Base-by-base conservation (phyloP, 2,329 filamentous ascomycete species). In the Lojkania enalia region DNA sequence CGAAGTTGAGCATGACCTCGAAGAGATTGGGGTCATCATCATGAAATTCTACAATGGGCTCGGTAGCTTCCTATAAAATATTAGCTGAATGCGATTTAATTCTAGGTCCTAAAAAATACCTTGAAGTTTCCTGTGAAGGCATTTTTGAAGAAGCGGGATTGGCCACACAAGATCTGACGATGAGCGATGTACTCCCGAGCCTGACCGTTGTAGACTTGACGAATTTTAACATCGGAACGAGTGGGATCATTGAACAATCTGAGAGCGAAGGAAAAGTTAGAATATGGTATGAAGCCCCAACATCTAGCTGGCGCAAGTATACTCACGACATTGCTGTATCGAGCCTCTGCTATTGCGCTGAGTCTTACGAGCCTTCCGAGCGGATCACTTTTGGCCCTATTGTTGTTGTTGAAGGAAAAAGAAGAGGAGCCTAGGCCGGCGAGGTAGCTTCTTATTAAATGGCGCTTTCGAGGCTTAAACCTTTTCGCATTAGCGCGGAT, bases 41-140 rank as follows among this genome's bases (percentile, higher is more conserved):
- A 16, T 50, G 39, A 19, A 50, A 1, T 16, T 50, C 37, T 14
- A 52, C n/a, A n/a, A n/a, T n/a, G n/a, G n/a, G n/a, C n/a, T n/a
- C n/a, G n/a, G 25, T 27, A n/a, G 25, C 25, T 27, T 27, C 25
- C 25, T 27, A 9, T n/a, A 27, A 27, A 27, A 7, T n/a, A n/a
- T 27, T 27, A 27, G 7, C 9, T 9, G n/a, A 7, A 27, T n/a
- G 7, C 9, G n/a, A 9, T 27, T n/a, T 7, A n/a, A 27, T 27
- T 7, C n/a, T 7, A 27, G 9, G n/a, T 27, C 7, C 7, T 27
- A 9, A 9, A 2, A 14, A 37, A 35, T 9, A 49, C 49, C 39
- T 54, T 42, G 51, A 48, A 56, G 16, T 41, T 39, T 3, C 49
- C 52, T 2, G 37, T 44, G 33, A 58, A 50, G 5, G 42, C 46